Percentiles rank a stretch among this genome's conserved stretches.
Conservation (phyloP, 1,284 basidiomycete genomes). For the Lignosus rhinocerotis region DNA sequence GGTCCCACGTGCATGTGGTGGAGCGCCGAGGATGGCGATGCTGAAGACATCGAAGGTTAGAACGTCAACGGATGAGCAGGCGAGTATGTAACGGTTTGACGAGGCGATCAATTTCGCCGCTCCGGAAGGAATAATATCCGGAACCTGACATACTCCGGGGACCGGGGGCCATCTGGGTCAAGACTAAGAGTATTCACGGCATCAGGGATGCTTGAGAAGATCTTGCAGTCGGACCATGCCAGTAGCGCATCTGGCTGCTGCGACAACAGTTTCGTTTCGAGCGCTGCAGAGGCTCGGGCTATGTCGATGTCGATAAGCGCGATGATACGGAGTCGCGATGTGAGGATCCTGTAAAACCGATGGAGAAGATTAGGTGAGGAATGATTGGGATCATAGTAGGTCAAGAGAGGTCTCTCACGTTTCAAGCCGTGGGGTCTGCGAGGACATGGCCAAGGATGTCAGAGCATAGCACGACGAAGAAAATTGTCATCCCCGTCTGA, state of each 20-base stretch:
- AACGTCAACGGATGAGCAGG: not conserved
- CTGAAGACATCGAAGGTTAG: conserved; percentile 24
- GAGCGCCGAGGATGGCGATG: conserved; percentile 58
- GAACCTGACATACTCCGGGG: not conserved
- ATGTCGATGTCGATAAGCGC: conserved; percentile 24
- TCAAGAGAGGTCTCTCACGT: conserved; percentile 4
- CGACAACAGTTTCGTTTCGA: conserved; percentile 13
- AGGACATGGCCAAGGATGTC: not conserved
- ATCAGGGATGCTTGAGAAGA: conserved; percentile 14
- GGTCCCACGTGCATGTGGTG: conserved; percentile 55
- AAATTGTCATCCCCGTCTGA: not conserved
- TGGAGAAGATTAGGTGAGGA: too few relatives aligned
- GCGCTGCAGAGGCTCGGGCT: conserved; percentile 15
- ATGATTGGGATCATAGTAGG: too few relatives aligned
- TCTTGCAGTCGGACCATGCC: conserved; percentile 17
- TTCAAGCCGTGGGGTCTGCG: conserved; percentile 25
- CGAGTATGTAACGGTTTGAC: too few relatives aligned
- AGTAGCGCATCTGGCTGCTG: not conserved
- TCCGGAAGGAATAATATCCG: not conserved
- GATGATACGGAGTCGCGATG: conserved; percentile 18
- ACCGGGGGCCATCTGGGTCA: conserved; percentile 16
- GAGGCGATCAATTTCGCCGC: not conserved
- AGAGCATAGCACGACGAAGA: too few relatives aligned
- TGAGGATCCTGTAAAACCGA: conserved; percentile 27
- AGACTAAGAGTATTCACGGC: conserved; percentile 10